These are phyloP conservation scores for Aspergillus conjunctus DNA, from an alignment of 495 filamentous ascomycete species.

Conservation along the genomic window DNA sequence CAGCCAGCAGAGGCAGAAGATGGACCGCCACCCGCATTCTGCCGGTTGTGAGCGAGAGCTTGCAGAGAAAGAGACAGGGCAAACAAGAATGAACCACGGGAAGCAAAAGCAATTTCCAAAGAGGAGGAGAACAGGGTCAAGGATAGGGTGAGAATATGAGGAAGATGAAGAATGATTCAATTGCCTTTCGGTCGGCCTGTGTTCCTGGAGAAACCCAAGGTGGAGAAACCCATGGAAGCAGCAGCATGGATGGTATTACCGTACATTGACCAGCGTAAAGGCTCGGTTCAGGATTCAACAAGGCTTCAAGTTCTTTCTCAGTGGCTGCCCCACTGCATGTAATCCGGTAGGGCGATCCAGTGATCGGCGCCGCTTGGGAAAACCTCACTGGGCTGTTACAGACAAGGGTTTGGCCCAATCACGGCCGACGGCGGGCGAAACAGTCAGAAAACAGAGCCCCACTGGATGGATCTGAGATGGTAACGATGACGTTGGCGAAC, in stretches of 20 bases:
- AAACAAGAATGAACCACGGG: neutral
- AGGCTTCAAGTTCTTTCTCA: neutral
- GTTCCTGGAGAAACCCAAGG: too few relatives aligned
- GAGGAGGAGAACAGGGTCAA: neutral
- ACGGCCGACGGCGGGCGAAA: neutral
- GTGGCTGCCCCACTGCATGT: neutral
- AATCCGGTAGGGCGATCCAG: conserved; percentile 3
- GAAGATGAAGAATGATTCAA: too few relatives aligned
- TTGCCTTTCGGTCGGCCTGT: too few relatives aligned
- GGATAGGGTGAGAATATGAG: too few relatives aligned
- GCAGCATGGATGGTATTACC: neutral
- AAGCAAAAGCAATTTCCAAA: neutral
- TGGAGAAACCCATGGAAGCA: too few relatives aligned
- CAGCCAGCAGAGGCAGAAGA: conserved; percentile 25
- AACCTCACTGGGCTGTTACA: conserved; percentile 6
- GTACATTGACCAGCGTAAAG: neutral
- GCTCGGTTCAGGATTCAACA: neutral
- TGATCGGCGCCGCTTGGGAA: conserved; percentile 3
- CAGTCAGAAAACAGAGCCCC: neutral
- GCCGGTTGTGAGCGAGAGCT: neutral
- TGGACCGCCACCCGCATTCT: conserved; percentile 22
- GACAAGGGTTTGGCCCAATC: neutral
- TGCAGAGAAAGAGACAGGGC: neutral
- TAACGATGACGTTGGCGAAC: conserved; percentile 12
- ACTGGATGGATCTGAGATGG: neutral